Percentiles rank a stretch among this genome's conserved stretches.
Conservation (phyloP, 306 rosid species). For the Glycine tomentella region DNA sequence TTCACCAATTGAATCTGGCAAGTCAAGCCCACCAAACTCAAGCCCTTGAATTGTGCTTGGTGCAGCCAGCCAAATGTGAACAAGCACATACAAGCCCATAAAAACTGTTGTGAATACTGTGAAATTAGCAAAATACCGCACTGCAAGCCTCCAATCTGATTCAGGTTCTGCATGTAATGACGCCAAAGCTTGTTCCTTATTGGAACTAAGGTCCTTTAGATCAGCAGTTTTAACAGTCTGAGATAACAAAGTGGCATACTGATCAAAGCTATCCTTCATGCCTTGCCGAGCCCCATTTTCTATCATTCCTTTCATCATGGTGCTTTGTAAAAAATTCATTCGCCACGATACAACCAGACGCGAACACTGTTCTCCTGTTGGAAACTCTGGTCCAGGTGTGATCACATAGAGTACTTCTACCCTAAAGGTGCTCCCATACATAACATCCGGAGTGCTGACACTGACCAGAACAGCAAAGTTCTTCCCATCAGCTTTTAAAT, state of each 20-base stretch:
- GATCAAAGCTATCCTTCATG: slow-evolving; percentile 86
- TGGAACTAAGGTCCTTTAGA: slow-evolving; percentile 70
- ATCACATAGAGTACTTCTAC: slow-evolving; percentile 77
- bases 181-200: slow-evolving; percentile 87
- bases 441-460: slow-evolving; percentile 86
- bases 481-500: slow-evolving; percentile 91
- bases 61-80: slow-evolving; percentile 80
- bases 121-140: slow-evolving; percentile 88
- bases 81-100: slow-evolving; percentile 76
- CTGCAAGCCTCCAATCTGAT: slow-evolving; percentile 89
- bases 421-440: slow-evolving; percentile 84
- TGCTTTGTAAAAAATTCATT: slow-evolving; percentile 86
- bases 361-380: slow-evolving; percentile 80
- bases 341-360: slow-evolving; percentile 91
- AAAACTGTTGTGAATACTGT: slow-evolving; percentile 69
- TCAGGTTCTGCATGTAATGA: slow-evolving; percentile 82
- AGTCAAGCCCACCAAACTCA: slow-evolving; percentile 95
- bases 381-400: slow-evolving; percentile 88
- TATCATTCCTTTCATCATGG: slow-evolving; percentile 97
- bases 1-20: slow-evolving; percentile 96
- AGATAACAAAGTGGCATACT: slow-evolving; percentile 72
- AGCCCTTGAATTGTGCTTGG: slow-evolving; percentile 86
- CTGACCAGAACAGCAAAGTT: slow-evolving; percentile 70
- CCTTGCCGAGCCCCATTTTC: slow-evolving; percentile 95
- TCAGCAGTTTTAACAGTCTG: slow-evolving; percentile 78